Evolutionary conservation across 2,329 filamentous ascomycete species (phyloP), one percentile per base, ranked within the genome.

Genomic region (Beauveria asiatica): DNA sequence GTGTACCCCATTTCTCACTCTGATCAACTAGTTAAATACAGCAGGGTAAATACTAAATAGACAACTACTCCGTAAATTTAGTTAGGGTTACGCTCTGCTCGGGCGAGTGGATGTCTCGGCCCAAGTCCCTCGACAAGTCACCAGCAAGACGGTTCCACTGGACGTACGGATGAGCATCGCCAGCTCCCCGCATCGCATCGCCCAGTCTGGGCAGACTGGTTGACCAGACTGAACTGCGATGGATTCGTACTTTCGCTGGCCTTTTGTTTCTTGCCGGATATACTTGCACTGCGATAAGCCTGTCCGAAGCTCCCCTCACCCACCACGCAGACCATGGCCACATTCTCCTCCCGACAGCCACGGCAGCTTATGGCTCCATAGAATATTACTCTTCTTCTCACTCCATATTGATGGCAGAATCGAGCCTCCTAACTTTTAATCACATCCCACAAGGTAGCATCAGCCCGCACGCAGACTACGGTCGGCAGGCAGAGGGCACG

Each of bases 91-190:
- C 11, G 41, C 56, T 51, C 46, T 56, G 27, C 53, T 61, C 60
- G 60, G 60, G 25, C 60, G 55, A 61, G 60, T 58, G 60, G 60
- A 61, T 61, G 60, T 61, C 41, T 61, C 48, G 46, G 59, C 52
- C 25, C 30, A 41, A 60, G 45, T 48, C 56, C 37, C 37, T 51
- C 30, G 37, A 37, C 7, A 42, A 16, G 46, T n/a, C 39, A 50
- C 50, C 13, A 54, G 44, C 42, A 54, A 41, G 1, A 33, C 42
- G 46, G 56, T 58, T 58, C 56, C 56, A 58, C 46, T 25, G 33
- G 45, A 44, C n/a, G 46, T 58, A n/a, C n/a, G n/a, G n/a, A n/a
- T n/a, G n/a, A 58, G 46, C 56, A 58, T 58, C 56, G 13, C 46
- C 23, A 19, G 56, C 33, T 27, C 49, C 30, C 30, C 11, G 16